These are phyloP conservation scores for Phaeosphaeria sp. DNA, from an alignment of 2,329 filamentous ascomycete species.

Conservation along the genomic window DNA sequence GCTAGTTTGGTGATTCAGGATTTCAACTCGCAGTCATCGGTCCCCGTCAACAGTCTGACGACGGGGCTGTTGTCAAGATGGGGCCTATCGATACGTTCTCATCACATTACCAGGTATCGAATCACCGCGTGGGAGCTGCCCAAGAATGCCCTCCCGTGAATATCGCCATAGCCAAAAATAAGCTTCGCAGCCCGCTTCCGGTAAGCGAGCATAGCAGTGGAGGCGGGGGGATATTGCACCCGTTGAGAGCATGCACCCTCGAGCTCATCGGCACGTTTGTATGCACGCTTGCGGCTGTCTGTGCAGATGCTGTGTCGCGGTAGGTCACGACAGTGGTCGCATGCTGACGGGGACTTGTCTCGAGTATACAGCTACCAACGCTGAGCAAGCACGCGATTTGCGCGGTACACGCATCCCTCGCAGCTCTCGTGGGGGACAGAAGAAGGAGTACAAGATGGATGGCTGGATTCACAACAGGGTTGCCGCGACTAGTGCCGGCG, in stretches of 20 bases:
- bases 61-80: not conserved
- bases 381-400: slow-evolving; percentile 14
- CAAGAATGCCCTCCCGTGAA: slow-evolving; percentile 5
- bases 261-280: slow-evolving; percentile 4
- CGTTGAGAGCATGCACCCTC: slow-evolving; percentile 17
- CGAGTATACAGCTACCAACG: slow-evolving; percentile 15
- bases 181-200: slow-evolving; percentile 23
- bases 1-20: not conserved
- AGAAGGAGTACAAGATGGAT: slow-evolving; percentile 19
- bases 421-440: slow-evolving; percentile 17
- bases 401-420: slow-evolving; percentile 16
- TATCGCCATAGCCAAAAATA: slow-evolving; percentile 27
- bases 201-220: slow-evolving; percentile 20
- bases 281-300: slow-evolving; percentile 24
- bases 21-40: not conserved
- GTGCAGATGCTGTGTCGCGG: slow-evolving; percentile 28
- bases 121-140: slow-evolving; percentile 9
- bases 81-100: slow-evolving; percentile 10
- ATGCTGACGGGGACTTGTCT: slow-evolving; percentile 16
- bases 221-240: slow-evolving; percentile 11
- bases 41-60: not conserved
- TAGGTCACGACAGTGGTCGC: slow-evolving; percentile 18
- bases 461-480: slow-evolving; percentile 35
- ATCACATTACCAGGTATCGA: slow-evolving; percentile 8
- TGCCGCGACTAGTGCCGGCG: slow-evolving; percentile 36